phyloP scores from a whole-genome alignment of 345 rosid genomes.

The Salix brachista region DNA sequence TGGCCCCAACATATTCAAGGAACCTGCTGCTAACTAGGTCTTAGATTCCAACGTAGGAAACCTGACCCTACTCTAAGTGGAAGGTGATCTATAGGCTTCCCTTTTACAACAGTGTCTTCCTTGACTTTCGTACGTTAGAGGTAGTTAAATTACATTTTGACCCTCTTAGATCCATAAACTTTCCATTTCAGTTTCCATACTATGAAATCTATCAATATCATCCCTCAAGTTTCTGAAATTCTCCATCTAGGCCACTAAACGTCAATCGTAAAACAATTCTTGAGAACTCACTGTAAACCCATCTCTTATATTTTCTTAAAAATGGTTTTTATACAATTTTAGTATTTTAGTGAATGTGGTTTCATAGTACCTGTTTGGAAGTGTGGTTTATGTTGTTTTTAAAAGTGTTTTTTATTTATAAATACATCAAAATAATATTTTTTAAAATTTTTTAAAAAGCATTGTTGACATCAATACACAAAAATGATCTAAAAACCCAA shows the following conservation, averaged over 20 bases:
- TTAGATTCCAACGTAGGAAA: constrained; percentile 40
- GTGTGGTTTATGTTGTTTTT: too few species aligned
- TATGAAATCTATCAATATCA: neutral
- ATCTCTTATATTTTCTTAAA: too few species aligned
- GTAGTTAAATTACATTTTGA: too few species aligned
- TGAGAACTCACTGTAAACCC: neutral
- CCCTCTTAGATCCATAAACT: neutral
- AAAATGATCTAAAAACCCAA: too few species aligned
- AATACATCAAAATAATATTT: too few species aligned
- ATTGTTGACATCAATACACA: too few species aligned
- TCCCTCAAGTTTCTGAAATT: too few species aligned
- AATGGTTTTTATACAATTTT: too few species aligned
- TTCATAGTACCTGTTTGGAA: fast-evolving
- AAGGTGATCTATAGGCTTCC: neutral
- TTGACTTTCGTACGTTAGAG: neutral
- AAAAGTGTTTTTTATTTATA: too few species aligned
- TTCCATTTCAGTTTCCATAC: neutral
- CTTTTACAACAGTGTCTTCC: neutral
- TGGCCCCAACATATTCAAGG: neutral
- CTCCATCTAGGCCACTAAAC: too few species aligned
- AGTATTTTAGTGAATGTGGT: too few species aligned
- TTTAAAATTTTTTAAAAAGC: too few species aligned
- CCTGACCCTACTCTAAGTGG: constrained; percentile 34
- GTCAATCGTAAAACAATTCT: neutral
- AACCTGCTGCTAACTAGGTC: neutral